phyloP scores from a whole-genome alignment of 352 stramenopile genomes.

The Hyaloperonospora arabidopsidis region DNA sequence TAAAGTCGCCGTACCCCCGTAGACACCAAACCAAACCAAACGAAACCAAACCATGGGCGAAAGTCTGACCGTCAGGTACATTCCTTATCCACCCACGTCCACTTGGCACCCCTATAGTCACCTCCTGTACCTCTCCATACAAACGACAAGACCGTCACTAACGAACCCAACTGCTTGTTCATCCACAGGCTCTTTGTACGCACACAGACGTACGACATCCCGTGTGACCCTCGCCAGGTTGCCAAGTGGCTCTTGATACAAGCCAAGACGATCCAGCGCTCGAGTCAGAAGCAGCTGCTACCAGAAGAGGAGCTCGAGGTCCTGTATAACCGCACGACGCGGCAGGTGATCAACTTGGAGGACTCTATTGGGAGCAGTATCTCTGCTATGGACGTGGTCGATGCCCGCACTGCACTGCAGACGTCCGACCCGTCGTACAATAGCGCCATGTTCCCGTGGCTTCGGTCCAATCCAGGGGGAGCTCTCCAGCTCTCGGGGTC shows the following conservation, averaged over 20 bases:
- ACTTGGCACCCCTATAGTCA: no score
- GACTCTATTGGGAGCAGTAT: constrained; percentile 58
- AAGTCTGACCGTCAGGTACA: no score
- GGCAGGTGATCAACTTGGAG: constrained; percentile 56
- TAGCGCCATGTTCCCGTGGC: constrained; percentile 67
- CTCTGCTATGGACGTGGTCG: constrained; percentile 69
- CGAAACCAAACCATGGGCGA: no score
- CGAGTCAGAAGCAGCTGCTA: constrained; percentile 34
- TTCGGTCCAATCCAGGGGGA: constrained; percentile 54
- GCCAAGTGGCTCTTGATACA: constrained; percentile 71
- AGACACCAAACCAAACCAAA: no score
- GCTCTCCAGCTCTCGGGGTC: constrained; percentile 28
- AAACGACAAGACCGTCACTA: no score
- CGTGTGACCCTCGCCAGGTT: constrained; percentile 61
- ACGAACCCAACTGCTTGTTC: no score
- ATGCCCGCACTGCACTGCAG: constrained; percentile 60
- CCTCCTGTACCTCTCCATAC: no score
- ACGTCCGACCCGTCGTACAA: constrained; percentile 58
- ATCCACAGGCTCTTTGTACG: constrained; percentile 53
- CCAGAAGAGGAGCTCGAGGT: constrained; percentile 64
- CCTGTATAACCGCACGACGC: constrained; percentile 71
- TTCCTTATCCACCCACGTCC: no score
- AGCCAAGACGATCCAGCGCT: constrained; percentile 69
- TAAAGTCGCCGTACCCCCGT: no score
- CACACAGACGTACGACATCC: constrained; percentile 80